Base-by-base conservation (phyloP, 192 early-diverging fungal species). In the Rhizophagus clarus region DNA sequence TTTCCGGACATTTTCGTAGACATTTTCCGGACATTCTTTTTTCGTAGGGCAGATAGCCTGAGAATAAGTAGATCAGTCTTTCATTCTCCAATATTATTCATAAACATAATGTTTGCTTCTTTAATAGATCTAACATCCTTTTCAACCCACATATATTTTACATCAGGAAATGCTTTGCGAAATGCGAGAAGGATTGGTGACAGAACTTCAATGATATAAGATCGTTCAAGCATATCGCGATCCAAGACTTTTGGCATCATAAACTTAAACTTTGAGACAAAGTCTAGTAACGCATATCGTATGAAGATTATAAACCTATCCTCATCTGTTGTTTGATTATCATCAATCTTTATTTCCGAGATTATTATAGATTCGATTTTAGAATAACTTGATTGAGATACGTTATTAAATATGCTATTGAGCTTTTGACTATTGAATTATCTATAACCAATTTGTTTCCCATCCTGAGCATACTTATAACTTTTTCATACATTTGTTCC, bases 291-390 rank as follows among this genome's bases (percentile, higher is more conserved):
- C 31, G 73, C 60, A 61, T 31, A 61, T 74, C 73, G 22, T 74
- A 74, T 74, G 4, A 75, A 75, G 60, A 75, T 62, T 4, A 75
- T 56, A 61, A 75, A 75, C 5, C 74, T 75, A 61, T 56, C 3
- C 34, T 75, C 74, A 2, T 75, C 74, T 14, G 74, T 8, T 75
- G 74, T 62, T 75, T 75, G 24, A 61, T 75, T 75, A 62, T 75
- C 74, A 0, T 20, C 74, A 75, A n/a, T 75, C 0, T 32, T 62
- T 62, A 60, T 75, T 28, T 75, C 74, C 1, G 26, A 56, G 40
- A 75, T 75, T 75, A 75, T 75, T 75, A 62, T 61, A 0, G 74
- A 62, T 61, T 61, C 49, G 32, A 75, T n/a, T 75, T 75, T 60
- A 37, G 60, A 76, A 76, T 76, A 76, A 15, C 22, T 56, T 62